These are phyloP conservation scores for Tetrahymena malaccensis DNA, from an alignment of 73 alveolate genomes.

Conservation along the genomic window DNA sequence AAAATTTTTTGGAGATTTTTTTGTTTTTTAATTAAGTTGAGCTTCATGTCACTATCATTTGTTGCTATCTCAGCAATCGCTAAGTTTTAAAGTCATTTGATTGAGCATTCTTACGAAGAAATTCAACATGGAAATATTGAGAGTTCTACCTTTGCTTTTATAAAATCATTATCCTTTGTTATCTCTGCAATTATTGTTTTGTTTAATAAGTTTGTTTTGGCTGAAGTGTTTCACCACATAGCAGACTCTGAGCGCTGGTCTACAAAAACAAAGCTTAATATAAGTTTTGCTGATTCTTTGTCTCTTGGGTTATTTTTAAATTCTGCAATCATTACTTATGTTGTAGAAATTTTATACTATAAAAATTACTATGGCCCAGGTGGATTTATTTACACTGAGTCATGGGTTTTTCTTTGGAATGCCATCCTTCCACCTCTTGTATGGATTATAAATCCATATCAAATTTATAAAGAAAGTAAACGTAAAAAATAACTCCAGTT, in stretches of 20 bases:
- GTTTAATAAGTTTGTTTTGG: constrained; percentile 31
- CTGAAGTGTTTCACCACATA: constrained; percentile 27
- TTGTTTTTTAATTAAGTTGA: neutral
- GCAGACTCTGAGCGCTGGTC: constrained; percentile 39
- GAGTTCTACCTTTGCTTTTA: neutral
- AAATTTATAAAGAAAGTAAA: neutral
- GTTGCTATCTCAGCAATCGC: constrained; percentile 7
- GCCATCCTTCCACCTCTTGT: constrained; percentile 32
- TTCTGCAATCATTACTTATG: constrained; percentile 24
- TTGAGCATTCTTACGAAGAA: constrained; percentile 40
- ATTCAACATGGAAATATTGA: constrained; percentile 23
- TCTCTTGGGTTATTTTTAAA: constrained; percentile 28
- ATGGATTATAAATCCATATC: constrained; percentile 32
- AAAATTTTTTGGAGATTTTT: constrained; percentile 13
- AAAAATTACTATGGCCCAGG: constrained; percentile 29
- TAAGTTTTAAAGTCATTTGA: neutral
- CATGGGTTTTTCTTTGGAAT: constrained; percentile 22
- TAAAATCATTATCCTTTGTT: neutral
- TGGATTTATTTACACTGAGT: constrained; percentile 33
- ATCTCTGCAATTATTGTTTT: constrained; percentile 18
- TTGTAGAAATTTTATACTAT: constrained; percentile 19
- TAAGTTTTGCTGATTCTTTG: constrained; percentile 10
- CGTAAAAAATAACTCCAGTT: neutral
- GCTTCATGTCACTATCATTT: constrained; percentile 12
- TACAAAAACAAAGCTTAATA: constrained; percentile 29